Conservation (phyloP, 2,329 filamentous ascomycete genomes). For the Aschersonia sp. region DNA sequence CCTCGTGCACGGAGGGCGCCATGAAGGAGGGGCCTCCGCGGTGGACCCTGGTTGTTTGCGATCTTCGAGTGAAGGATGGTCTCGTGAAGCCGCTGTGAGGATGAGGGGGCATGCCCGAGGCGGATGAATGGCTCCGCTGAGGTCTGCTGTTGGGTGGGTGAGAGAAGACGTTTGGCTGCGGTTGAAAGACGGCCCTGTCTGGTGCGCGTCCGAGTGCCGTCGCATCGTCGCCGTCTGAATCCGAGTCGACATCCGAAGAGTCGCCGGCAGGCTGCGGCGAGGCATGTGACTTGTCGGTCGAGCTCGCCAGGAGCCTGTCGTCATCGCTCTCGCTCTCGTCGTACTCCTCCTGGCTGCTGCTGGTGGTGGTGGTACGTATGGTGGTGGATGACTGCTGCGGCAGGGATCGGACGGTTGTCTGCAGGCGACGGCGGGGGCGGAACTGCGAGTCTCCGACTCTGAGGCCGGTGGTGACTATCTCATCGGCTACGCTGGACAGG, state of each 20-base stretch:
- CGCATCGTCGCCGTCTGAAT: constrained; percentile 55
- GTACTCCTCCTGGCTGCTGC: constrained; percentile 89
- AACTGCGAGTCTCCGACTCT: constrained; percentile 54
- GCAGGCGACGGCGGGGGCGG: constrained; percentile 42
- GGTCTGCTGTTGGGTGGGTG: constrained; percentile 51
- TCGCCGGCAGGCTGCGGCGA: constrained; percentile 16
- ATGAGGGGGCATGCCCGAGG: constrained; percentile 32
- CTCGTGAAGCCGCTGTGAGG: constrained; percentile 35
- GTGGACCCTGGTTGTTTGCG: constrained; percentile 29
- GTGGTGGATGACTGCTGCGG: constrained; percentile 25
- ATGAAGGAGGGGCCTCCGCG: constrained; percentile 46
- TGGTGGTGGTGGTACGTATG: constrained; percentile 33
- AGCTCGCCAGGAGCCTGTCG: constrained; percentile 50
- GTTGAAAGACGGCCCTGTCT: constrained; percentile 51
- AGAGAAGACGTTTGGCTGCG: constrained; percentile 84
- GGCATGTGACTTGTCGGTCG: constrained; percentile 35
- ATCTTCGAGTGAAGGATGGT: constrained; percentile 32
- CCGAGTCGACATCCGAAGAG: constrained; percentile 33
- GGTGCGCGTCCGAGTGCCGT: constrained; percentile 60
- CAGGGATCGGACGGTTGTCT: constrained; percentile 16
- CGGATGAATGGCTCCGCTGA: constrained; percentile 34
- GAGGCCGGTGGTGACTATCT: constrained; percentile 82
- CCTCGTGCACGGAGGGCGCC: constrained; percentile 62
- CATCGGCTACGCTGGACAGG: constrained; percentile 70
- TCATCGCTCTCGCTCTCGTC: constrained; percentile 71